These are phyloP conservation scores for Radiomyces spectabilis DNA, from an alignment of 192 early-diverging fungal species.

Conservation along the genomic window DNA sequence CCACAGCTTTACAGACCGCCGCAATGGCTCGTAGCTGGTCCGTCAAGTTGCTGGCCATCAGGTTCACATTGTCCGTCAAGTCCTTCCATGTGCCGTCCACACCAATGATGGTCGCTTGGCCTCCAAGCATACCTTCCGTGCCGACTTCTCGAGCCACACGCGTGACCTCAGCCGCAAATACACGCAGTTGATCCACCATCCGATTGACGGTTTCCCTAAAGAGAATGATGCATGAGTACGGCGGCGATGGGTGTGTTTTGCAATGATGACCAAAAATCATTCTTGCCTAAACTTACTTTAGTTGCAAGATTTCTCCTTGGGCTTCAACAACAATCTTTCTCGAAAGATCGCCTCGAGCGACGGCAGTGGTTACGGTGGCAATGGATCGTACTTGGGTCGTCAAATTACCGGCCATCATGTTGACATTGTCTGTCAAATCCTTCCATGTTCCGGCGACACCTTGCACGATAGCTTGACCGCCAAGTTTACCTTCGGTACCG, in stretches of 20 bases:
- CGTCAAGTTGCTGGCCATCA: conserved; percentile 47
- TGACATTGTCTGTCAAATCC: conserved; percentile 54
- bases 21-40: conserved; percentile 52
- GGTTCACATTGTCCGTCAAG: conserved; percentile 47
- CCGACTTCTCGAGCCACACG: conserved; percentile 54
- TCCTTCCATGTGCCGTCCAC: conserved; percentile 45
- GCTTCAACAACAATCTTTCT: conserved; percentile 38
- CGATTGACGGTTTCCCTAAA: conserved; percentile 47
- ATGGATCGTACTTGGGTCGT: conserved; percentile 46
- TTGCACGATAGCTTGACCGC: conserved; percentile 37
- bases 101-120: conserved; percentile 40
- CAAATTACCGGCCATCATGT: conserved; percentile 49
- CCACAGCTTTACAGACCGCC: conserved; percentile 44
- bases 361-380: conserved; percentile 38
- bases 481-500: conserved; percentile 42
- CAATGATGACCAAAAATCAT: no score
- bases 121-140: conserved; percentile 45
- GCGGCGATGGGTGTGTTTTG: no score
- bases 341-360: conserved; percentile 37
- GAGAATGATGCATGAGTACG: conserved; percentile 36
- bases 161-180: conserved; percentile 52
- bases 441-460: conserved; percentile 58
- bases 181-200: conserved; percentile 34
- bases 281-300: conserved; percentile 31
- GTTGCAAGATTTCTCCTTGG: conserved; percentile 44